These are phyloP conservation scores for Corylus heterophylla DNA, from an alignment of 306 rosid species.

Conservation along the genomic window DNA sequence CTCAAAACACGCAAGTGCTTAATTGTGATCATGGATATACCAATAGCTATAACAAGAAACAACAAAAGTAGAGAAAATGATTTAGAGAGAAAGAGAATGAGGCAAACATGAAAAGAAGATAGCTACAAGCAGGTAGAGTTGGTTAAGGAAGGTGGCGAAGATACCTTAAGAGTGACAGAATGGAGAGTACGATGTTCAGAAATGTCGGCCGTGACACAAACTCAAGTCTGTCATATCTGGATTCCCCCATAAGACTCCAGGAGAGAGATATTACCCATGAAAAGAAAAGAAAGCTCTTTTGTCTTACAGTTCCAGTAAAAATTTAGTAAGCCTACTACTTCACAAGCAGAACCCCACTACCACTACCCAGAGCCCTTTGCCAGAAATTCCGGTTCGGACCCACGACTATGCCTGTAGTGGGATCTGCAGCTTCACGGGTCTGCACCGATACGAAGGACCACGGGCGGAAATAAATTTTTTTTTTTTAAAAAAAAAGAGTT, in stretches of 20 bases:
- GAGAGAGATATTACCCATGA: neutral
- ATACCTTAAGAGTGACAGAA: neutral
- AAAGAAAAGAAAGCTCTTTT: slow-evolving; percentile 1
- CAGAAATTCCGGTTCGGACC: neutral
- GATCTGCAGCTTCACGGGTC: neutral
- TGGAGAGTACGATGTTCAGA: slow-evolving; percentile 1
- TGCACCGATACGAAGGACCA: slow-evolving; percentile 1
- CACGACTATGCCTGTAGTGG: neutral
- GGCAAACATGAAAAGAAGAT: neutral
- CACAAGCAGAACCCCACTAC: neutral
- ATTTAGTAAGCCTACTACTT: neutral
- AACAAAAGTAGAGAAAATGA: no score
- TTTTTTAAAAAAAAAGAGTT: neutral
- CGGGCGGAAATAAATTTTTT: neutral
- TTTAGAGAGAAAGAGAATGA: neutral
- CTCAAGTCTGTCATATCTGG: slow-evolving; percentile 5
- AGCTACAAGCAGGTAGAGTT: neutral
- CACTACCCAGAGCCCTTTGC: neutral
- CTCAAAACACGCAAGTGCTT: neutral
- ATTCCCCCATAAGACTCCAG: neutral
- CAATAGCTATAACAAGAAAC: no score
- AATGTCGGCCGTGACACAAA: slow-evolving; percentile 1
- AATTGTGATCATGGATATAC: no score
- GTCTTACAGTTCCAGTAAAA: slow-evolving; percentile 1
- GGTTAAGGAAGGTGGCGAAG: neutral